Conservation (phyloP, 305 asterid genomes). For the Solanum aculeatissimum region DNA sequence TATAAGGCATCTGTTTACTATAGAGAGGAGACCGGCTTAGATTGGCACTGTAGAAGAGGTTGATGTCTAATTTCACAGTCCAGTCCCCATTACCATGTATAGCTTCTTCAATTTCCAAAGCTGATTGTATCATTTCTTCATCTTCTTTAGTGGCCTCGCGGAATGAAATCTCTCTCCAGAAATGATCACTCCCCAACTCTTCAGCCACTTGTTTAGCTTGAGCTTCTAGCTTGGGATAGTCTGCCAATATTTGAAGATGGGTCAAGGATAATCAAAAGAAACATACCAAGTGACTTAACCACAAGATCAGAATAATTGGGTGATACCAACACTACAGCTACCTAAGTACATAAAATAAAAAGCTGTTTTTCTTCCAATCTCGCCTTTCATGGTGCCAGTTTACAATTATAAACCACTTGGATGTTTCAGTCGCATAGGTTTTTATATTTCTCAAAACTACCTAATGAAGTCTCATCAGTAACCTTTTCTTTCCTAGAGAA, state of each 20-base stretch:
- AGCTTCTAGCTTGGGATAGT: conserved; percentile 74
- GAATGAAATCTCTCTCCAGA: conserved; percentile 57
- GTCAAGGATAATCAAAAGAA: background rate
- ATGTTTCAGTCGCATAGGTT: background rate
- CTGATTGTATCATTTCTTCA: conserved; percentile 53
- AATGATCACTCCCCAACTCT: conserved; percentile 40
- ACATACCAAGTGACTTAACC: background rate
- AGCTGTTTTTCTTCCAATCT: background rate
- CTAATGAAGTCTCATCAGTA: background rate
- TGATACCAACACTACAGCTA: background rate
- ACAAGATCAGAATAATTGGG: background rate
- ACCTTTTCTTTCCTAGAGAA: background rate
- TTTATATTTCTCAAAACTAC: background rate
- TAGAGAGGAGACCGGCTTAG: conserved; percentile 96
- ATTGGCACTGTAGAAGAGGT: conserved; percentile 88
- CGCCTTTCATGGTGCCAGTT: background rate
- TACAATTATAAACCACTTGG: background rate
- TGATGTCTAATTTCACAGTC: conserved; percentile 94
- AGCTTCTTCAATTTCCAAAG: conserved; percentile 74
- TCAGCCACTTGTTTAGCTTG: conserved; percentile 70
- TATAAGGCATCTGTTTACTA: conserved; percentile 94
- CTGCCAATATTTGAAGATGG: conserved; percentile 33
- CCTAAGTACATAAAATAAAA: background rate
- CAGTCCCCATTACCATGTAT: conserved; percentile 91
- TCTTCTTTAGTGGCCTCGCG: conserved; percentile 57